Evolutionary conservation across 257 asterid genomes (phyloP).

Genomic region (Oldenlandia corymbosa): DNA sequence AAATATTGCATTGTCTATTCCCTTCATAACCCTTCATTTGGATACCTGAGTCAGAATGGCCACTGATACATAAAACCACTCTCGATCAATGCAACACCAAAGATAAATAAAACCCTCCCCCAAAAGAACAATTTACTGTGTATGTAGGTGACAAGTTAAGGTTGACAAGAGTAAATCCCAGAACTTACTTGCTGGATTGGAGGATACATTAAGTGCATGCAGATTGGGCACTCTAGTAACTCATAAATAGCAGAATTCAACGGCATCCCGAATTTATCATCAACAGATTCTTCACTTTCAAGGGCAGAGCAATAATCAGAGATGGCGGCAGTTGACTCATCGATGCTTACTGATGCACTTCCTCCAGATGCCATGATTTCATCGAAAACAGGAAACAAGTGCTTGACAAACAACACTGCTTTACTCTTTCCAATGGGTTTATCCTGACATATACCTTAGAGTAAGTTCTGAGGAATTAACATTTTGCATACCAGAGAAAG

Average conservation of each 20-base stretch:
- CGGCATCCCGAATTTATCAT: conserved; percentile 42
- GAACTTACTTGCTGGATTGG: conserved; percentile 74
- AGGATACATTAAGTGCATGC: conserved; percentile 65
- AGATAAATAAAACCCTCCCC: neutral
- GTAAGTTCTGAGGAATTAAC: too few relatives aligned
- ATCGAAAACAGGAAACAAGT: conserved; percentile 1
- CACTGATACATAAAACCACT: neutral
- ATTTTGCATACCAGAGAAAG: neutral
- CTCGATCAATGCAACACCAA: neutral
- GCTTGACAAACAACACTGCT: neutral
- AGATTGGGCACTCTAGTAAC: conserved; percentile 71
- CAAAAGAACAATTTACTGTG: too few relatives aligned
- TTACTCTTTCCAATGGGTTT: neutral
- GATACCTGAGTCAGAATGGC: neutral
- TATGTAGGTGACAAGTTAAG: too few relatives aligned
- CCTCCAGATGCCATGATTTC: conserved; percentile 57
- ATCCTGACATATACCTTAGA: conserved; percentile 13
- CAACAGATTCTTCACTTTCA: conserved; percentile 45
- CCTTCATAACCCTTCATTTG: neutral
- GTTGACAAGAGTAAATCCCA: conserved; percentile 7
- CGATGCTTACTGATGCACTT: conserved; percentile 33
- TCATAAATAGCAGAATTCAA: conserved; percentile 65
- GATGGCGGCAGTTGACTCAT: conserved; percentile 29
- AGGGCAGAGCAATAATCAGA: conserved; percentile 38
- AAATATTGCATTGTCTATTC: neutral